A percentile compares a stretch with the other conserved stretches of the same genome.
Conservation (phyloP, 2,329 filamentous ascomycete species). For the Hypoxylon rubiginosum region DNA sequence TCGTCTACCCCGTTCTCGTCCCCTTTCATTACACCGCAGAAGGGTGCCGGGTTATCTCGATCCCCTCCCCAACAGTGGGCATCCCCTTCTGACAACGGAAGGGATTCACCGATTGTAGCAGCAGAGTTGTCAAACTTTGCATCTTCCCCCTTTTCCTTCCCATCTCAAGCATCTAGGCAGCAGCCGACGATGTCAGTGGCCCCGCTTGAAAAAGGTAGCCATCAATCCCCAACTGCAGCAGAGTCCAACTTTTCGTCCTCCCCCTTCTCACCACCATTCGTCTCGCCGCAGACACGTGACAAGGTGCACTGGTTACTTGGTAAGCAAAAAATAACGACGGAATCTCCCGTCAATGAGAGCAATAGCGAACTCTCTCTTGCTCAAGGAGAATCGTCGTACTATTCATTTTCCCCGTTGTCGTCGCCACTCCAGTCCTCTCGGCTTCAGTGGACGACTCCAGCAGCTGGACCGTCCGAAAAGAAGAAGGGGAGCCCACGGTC, state of each 20-base stretch:
- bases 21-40: not conserved
- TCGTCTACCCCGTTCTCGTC: slow-evolving; percentile 5
- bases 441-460: not conserved
- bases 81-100: slow-evolving; percentile 1
- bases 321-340: not conserved
- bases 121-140: not conserved
- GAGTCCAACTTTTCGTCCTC: slow-evolving; percentile 4
- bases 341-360: not conserved
- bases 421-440: slow-evolving; percentile 1
- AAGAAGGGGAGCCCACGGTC: not conserved
- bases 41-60: not conserved
- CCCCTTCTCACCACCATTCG: slow-evolving; percentile 2
- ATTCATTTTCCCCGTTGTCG: not conserved
- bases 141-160: not conserved
- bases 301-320: not conserved
- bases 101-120: not conserved
- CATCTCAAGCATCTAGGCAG: slow-evolving; percentile 8
- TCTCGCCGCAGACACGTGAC: not conserved
- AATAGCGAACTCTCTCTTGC: not conserved
- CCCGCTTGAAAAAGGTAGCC: slow-evolving; percentile 1
- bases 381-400: not conserved
- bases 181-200: not conserved
- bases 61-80: not conserved
- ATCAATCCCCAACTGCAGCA: not conserved
- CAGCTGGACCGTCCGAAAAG: not conserved